A percentile compares a stretch with the other conserved stretches of the same genome.
Evolutionary conservation across 805 yeast species (phyloP).

Genomic region (Cyberlindnera suaveolens): DNA sequence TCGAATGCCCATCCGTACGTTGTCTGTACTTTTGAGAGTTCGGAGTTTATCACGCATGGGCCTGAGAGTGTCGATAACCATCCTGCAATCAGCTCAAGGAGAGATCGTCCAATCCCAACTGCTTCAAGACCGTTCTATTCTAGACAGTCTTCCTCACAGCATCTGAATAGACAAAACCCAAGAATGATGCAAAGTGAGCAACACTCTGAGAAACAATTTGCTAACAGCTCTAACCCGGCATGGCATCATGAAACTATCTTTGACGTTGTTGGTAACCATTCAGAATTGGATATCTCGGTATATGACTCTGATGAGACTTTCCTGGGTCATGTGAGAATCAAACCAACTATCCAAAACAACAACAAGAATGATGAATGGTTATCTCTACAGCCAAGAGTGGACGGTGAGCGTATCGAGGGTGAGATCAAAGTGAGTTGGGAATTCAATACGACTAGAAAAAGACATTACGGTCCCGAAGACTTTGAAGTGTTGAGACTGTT

Average conservation of each 20-base stretch:
- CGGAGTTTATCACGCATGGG: slow-evolving; percentile 83
- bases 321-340: slow-evolving; percentile 75
- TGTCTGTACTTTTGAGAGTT: slow-evolving; percentile 85
- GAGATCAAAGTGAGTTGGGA: slow-evolving; percentile 70
- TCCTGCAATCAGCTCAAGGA: slow-evolving; percentile 18
- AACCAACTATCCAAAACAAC: slow-evolving; percentile 43
- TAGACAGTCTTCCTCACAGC: slow-evolving; percentile 39
- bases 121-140: slow-evolving; percentile 34
- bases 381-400: slow-evolving; percentile 61
- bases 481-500: slow-evolving; percentile 85
- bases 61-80: slow-evolving; percentile 40
- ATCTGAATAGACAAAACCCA: slow-evolving; percentile 25
- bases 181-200: slow-evolving; percentile 6
- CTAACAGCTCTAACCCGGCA: slow-evolving; percentile 53
- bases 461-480: slow-evolving; percentile 88
- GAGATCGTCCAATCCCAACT: slow-evolving; percentile 16
- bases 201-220: slow-evolving; percentile 11
- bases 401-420: slow-evolving; percentile 74
- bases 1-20: slow-evolving; percentile 72
- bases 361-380: slow-evolving; percentile 59
- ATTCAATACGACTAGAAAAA: slow-evolving; percentile 61
- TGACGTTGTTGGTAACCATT: slow-evolving; percentile 80
- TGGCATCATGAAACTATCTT: slow-evolving; percentile 94
- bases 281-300: slow-evolving; percentile 84
- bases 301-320: slow-evolving; percentile 88